Evolutionary conservation across 2,329 filamentous ascomycete species (phyloP).

Genomic region (Podosphaera aphanis): DNA sequence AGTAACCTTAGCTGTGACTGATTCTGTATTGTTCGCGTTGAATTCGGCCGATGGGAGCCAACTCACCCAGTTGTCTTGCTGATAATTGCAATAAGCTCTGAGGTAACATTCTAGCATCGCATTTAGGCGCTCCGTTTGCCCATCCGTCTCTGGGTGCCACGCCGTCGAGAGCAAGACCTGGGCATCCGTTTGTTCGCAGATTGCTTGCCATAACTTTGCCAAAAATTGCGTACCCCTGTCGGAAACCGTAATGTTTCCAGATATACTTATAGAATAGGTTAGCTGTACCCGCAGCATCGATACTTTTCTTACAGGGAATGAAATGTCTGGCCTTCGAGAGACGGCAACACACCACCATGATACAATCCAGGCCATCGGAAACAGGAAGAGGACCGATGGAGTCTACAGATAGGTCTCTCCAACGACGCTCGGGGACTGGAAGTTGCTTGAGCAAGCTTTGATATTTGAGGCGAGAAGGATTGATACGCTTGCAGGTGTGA

Average conservation of each 20-base stretch:
- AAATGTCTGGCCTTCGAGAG: background rate
- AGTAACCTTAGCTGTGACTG: background rate
- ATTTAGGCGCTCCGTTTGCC: background rate
- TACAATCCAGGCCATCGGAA: background rate
- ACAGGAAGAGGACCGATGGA: background rate
- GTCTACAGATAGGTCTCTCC: background rate
- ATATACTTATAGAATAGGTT: background rate
- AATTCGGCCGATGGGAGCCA: background rate
- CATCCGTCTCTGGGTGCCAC: background rate
- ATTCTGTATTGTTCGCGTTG: background rate
- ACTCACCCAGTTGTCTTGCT: background rate
- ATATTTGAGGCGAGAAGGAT: background rate
- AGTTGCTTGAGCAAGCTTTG: constrained; percentile 1
- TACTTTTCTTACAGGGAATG: background rate
- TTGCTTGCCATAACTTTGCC: background rate
- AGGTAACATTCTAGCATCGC: background rate
- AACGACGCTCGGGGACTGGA: background rate
- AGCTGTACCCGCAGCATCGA: background rate
- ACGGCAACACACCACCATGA: background rate
- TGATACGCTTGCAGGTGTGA: constrained; percentile 1
- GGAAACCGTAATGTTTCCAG: background rate
- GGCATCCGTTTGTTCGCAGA: background rate
- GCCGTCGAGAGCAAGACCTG: background rate
- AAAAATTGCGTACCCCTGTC: background rate
- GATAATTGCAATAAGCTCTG: background rate